Conservation (phyloP, 1,284 basidiomycete species). For the Sporisorium graminicola region DNA sequence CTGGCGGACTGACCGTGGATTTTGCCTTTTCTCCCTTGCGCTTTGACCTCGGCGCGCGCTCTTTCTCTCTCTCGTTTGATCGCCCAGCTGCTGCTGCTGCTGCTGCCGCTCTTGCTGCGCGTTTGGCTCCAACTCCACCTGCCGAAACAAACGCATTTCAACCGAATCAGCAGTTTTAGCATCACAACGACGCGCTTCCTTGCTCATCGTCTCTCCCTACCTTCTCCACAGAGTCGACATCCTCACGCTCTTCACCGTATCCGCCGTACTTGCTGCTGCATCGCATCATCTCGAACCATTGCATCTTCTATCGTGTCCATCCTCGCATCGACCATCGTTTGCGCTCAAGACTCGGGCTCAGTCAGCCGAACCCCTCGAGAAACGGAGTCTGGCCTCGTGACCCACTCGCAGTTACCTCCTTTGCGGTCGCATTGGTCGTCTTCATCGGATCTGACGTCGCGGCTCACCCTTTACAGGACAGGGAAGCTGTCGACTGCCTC, state of each 20-base stretch:
- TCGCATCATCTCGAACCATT: not conserved
- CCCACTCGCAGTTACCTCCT: not conserved
- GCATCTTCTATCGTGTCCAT: slow-evolving; percentile 11
- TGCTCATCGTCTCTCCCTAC: not conserved
- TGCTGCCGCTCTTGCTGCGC: not conserved
- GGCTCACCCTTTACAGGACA: not conserved
- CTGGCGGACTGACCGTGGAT: not conserved
- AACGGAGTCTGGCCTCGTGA: not conserved
- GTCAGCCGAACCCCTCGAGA: not conserved
- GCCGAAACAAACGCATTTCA: not conserved
- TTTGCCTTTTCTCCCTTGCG: slow-evolving; percentile 1
- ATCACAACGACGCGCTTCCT: not conserved
- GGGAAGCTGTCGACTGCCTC: not conserved
- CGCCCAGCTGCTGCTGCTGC: not conserved
- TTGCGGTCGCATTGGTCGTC: not conserved
- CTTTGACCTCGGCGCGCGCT: slow-evolving; percentile 6
- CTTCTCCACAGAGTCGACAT: not conserved
- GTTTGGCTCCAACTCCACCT: slow-evolving; percentile 18
- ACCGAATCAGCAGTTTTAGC: not conserved
- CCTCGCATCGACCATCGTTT: slow-evolving; percentile 1
- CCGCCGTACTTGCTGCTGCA: too few species aligned
- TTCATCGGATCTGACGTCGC: not conserved
- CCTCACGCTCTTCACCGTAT: too few species aligned
- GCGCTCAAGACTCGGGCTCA: slow-evolving; percentile 2
- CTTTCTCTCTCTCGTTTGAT: not conserved